Evolutionary conservation across 192 early-diverging fungal genomes (phyloP).

Genomic region (Mortierella hygrophila): DNA sequence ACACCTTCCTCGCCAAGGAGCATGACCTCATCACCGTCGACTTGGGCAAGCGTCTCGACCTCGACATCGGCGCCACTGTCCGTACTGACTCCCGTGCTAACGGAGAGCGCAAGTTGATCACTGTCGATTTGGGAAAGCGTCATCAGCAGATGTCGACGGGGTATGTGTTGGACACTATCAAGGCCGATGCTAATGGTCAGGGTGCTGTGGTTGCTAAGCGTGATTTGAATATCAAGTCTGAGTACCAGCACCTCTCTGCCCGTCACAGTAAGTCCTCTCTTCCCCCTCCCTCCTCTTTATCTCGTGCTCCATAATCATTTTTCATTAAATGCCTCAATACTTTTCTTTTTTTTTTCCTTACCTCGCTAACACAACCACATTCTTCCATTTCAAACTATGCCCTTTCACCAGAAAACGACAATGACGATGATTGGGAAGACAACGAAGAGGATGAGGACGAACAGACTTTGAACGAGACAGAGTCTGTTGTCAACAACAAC

Average conservation of each 20-base stretch:
- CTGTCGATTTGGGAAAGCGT: conserved; percentile 4
- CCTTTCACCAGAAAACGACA: background rate
- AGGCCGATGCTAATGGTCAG: background rate
- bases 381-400: background rate
- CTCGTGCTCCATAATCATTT: background rate
- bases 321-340: background rate
- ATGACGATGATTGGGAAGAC: conserved; percentile 17
- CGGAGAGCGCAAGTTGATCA: conserved; percentile 1
- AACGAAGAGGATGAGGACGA: background rate
- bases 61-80: too few relatives aligned
- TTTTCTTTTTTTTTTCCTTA: background rate
- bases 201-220: background rate
- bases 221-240: background rate
- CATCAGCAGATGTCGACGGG: background rate
- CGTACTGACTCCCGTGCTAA: background rate
- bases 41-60: background rate
- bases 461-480: background rate
- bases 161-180: background rate
- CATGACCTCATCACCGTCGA: background rate
- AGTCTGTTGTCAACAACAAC: background rate
- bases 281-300: background rate
- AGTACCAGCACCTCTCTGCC: background rate
- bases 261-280: background rate
- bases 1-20: background rate
- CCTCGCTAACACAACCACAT: too few relatives aligned